Percentiles rank a stretch among this genome's conserved stretches.
phyloP scores from a whole-genome alignment of 2,329 filamentous ascomycete species.

The Alternaria infectoria region DNA sequence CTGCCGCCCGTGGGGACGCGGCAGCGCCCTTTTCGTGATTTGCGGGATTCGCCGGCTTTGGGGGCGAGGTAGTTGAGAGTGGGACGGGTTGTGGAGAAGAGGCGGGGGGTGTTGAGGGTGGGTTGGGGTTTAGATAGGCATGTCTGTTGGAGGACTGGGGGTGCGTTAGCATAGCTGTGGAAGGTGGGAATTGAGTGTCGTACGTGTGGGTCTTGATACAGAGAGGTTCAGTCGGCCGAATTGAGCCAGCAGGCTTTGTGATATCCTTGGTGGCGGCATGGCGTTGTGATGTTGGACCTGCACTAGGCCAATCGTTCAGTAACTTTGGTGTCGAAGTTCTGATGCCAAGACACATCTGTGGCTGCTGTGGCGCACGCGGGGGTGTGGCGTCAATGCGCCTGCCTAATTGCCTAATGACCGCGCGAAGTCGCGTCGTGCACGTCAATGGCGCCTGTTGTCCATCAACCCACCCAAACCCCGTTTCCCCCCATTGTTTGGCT shows the following conservation, averaged over 20 bases:
- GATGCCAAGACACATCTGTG: constrained; percentile 28
- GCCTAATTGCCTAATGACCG: constrained; percentile 17
- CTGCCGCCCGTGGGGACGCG: constrained; percentile 90
- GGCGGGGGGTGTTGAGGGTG: constrained; percentile 52
- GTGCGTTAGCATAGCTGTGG: constrained; percentile 12
- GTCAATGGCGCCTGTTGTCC: constrained; percentile 15
- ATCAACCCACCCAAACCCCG: constrained; percentile 3
- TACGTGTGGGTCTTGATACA: constrained; percentile 33
- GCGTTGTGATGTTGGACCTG: constrained; percentile 11
- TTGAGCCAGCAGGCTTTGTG: constrained; percentile 41
- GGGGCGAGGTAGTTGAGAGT: constrained; percentile 81
- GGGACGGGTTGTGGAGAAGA: constrained; percentile 74
- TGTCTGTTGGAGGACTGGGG: constrained; percentile 24
- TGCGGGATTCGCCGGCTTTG: constrained; percentile 78
- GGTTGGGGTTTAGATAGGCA: constrained; percentile 39
- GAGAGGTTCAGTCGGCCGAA: constrained; percentile 39
- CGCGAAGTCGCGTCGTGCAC: constrained; percentile 26
- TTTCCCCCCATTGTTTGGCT: constrained; percentile 1
- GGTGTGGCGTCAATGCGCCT: constrained; percentile 16
- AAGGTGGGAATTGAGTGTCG: constrained; percentile 1
- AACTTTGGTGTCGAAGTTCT: constrained; percentile 27
- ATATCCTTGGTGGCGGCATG: constrained; percentile 52
- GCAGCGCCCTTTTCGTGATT: constrained; percentile 85
- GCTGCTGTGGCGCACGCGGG: constrained; percentile 12
- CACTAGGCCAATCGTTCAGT: neutral